These are phyloP conservation scores for Auricularia sp. DNA, from an alignment of 768 basidiomycete genomes.

Conservation along the genomic window DNA sequence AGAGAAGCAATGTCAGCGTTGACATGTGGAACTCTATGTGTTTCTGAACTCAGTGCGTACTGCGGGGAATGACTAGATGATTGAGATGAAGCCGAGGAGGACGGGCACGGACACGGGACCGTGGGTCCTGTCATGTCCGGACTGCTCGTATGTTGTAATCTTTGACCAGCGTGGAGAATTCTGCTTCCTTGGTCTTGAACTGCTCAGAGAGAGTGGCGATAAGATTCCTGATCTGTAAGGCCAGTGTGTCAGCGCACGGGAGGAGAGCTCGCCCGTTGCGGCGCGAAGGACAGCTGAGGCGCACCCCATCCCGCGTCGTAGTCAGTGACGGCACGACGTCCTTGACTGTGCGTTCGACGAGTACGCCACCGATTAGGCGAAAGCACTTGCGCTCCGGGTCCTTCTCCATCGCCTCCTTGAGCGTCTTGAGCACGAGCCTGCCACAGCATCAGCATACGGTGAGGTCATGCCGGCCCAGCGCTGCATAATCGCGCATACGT, in stretches of 20 bases:
- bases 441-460: background rate
- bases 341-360: conserved; percentile 91
- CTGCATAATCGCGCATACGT: conserved; percentile 47
- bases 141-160: conserved; percentile 65
- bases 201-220: conserved; percentile 69
- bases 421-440: conserved; percentile 80
- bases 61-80: too few species aligned
- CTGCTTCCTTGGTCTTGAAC: conserved; percentile 81
- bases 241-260: conserved; percentile 2
- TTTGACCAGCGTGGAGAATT: conserved; percentile 68
- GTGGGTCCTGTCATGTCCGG: background rate
- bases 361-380: conserved; percentile 87
- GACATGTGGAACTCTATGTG: too few species aligned
- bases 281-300: conserved; percentile 16
- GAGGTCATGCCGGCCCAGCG: background rate
- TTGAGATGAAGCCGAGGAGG: too few species aligned
- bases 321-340: conserved; percentile 87
- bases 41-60: too few species aligned
- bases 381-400: conserved; percentile 94
- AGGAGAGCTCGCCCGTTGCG: too few species aligned
- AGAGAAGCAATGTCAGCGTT: too few species aligned
- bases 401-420: conserved; percentile 69
- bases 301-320: conserved; percentile 80
- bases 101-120: too few species aligned
- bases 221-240: conserved; percentile 66